Evolutionary conservation across 306 rosid species (phyloP), one percentile per base, ranked within the genome.

Genomic region (Trifolium fragiferum): DNA sequence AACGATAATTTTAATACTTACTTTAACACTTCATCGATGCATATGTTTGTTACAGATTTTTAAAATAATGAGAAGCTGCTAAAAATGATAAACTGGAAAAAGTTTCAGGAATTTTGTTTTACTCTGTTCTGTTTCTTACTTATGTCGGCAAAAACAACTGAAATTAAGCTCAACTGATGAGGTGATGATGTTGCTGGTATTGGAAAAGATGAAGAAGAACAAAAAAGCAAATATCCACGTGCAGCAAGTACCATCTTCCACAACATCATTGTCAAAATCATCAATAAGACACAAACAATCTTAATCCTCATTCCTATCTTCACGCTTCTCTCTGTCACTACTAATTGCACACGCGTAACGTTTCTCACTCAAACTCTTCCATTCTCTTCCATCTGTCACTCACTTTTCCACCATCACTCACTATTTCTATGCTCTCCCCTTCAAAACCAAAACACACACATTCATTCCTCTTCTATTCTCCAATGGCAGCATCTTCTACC

Each of bases 401-500:
- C 30, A 54, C 27, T 10, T 18, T 53, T 53, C 30, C 25, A 23
- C 25, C 25, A 23, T 60, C 41, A 10, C 30, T 54, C 27, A 54
- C 25, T 10, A 3, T 16, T 51, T 51, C 25, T 19, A 16, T 18
- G n/a, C 23, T 51, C 60, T 54, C 40, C 4, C 66, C 21, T 60
- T 60, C 30, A 60, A 14, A 27, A 59, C 66, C 41, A 59, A 13
- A 21, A 0, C 58, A 7, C 49, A 44, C 50, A 44, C 50, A 44
- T 44, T 44, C 58, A 12, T 14, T 15, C 25, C 6, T 14, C 32
- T 58, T 33, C 1, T 32, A 0, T 54, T 23, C 32, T 12, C 21
- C 16, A 8, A 91, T 91, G 95, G 85, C 88, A 30, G 33, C 33
- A 4, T 83, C 63, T 23, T 11, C 63, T 2, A 54, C 95, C 58